Conservation (phyloP, 2,329 filamentous ascomycete genomes). For the Bipolaris oryzae region DNA sequence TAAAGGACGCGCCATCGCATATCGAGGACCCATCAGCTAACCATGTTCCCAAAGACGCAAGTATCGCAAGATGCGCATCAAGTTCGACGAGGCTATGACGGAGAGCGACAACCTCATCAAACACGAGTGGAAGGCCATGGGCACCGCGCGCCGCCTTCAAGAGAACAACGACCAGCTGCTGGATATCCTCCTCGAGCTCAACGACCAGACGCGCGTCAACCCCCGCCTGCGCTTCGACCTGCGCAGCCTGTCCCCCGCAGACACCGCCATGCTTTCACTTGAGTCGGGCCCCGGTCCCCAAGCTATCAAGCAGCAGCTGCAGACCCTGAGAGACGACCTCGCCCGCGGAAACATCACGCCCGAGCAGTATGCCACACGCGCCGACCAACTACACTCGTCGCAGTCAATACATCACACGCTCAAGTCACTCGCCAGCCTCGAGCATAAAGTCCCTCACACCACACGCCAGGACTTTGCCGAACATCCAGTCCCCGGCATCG, state of each 20-base stretch:
- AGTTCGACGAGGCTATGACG: constrained; percentile 78
- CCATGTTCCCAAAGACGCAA: constrained; percentile 68
- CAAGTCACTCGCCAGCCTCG: constrained; percentile 47
- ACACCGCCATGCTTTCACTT: constrained; percentile 34
- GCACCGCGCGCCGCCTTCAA: constrained; percentile 80
- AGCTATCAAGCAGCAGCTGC: constrained; percentile 32
- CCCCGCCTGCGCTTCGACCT: constrained; percentile 77
- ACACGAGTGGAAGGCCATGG: constrained; percentile 78
- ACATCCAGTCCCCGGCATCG: constrained; percentile 46
- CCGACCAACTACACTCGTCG: constrained; percentile 39
- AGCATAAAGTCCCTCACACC: constrained; percentile 51
- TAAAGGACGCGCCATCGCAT: constrained; percentile 23
- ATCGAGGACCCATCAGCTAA: constrained; percentile 3
- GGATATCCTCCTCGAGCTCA: constrained; percentile 88
- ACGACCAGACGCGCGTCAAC: constrained; percentile 79
- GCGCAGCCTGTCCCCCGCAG: constrained; percentile 47
- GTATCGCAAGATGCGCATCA: constrained; percentile 86
- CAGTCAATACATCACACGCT: constrained; percentile 30
- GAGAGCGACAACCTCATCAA: constrained; percentile 83
- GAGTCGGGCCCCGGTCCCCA: constrained; percentile 34
- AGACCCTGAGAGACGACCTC: constrained; percentile 46
- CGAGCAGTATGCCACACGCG: constrained; percentile 37
- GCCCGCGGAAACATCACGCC: constrained; percentile 33
- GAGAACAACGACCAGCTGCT: constrained; percentile 92
- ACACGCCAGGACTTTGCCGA: constrained; percentile 40